A percentile compares a stretch with the other conserved stretches of the same genome.
Conservation (phyloP, 257 asterid genomes). For the Plectranthus barbatus region DNA sequence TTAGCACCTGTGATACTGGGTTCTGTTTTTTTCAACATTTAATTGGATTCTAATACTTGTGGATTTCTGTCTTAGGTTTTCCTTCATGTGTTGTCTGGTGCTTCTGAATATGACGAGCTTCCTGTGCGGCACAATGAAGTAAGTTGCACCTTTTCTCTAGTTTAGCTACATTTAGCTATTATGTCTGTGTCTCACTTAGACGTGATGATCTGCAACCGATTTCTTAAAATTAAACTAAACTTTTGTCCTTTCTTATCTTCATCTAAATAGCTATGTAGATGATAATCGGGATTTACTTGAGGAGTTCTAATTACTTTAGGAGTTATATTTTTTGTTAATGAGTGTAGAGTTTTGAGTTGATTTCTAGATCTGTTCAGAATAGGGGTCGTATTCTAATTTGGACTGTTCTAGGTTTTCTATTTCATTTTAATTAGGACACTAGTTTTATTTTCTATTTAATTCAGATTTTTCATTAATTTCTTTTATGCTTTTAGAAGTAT, state of each 20-base stretch:
- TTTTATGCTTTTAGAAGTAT: no score
- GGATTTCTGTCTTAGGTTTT: slow-evolving; percentile 45
- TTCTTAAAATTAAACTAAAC: background rate
- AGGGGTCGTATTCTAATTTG: no score
- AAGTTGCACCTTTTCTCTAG: slow-evolving; percentile 14
- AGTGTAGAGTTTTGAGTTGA: no score
- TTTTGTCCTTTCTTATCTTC: background rate
- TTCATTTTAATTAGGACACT: no score
- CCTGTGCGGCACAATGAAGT: slow-evolving; percentile 98
- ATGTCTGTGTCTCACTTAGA: background rate
- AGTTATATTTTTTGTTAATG: no score
- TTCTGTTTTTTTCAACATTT: background rate
- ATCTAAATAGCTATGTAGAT: background rate
- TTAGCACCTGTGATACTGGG: slow-evolving; percentile 11
- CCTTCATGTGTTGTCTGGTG: slow-evolving; percentile 73
- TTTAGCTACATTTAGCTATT: background rate
- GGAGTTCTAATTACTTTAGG: no score
- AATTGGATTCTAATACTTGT: background rate
- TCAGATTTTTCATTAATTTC: no score
- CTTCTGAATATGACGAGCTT: slow-evolving; percentile 95
- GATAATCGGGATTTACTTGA: no score
- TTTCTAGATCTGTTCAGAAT: no score
- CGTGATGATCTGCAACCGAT: background rate
- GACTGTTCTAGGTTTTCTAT: no score
- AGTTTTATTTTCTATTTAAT: no score